A percentile compares a stretch with the other conserved stretches of the same genome.
Conservation (phyloP, 2,329 filamentous ascomycete genomes). For the Thermothelomyces thermophilus region DNA sequence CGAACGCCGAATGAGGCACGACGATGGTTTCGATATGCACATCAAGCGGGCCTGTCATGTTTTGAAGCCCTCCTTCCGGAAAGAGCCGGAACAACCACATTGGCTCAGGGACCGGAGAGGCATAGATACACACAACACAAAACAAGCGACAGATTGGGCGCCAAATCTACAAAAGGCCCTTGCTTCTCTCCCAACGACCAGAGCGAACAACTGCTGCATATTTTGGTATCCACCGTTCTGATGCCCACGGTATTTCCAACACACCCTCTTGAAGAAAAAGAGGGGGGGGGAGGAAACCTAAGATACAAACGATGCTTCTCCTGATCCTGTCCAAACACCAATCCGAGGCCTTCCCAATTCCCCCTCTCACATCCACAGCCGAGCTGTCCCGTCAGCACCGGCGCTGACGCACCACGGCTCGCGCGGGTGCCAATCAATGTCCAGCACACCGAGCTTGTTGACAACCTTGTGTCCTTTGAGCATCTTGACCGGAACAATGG, state of each 20-base stretch:
- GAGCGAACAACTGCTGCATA: neutral
- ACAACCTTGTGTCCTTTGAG: conserved; percentile 83
- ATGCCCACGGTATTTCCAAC: neutral
- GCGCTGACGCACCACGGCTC: conserved; percentile 94
- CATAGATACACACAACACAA: too few species aligned
- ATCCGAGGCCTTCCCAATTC: neutral
- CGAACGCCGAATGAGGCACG: too few species aligned
- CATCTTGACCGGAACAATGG: conserved; percentile 92
- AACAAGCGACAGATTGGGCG: too few species aligned
- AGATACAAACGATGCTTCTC: conserved; percentile 11
- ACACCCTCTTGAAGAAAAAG: neutral
- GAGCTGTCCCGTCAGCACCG: conserved; percentile 86
- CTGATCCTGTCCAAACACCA: neutral
- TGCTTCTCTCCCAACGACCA: conserved; percentile 2
- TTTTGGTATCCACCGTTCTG: conserved; percentile 7
- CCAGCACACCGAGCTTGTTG: conserved; percentile 81
- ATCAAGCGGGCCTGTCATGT: too few species aligned
- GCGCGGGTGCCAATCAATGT: conserved; percentile 90
- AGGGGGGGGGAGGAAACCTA: too few species aligned
- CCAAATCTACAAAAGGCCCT: too few species aligned
- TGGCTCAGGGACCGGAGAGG: too few species aligned
- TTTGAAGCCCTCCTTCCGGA: too few species aligned
- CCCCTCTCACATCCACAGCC: conserved; percentile 50
- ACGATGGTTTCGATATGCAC: too few species aligned
- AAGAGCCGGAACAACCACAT: too few species aligned